Evolutionary conservation across 208 protist species (phyloP).

Genomic region (Acanthamoeba quina): DNA sequence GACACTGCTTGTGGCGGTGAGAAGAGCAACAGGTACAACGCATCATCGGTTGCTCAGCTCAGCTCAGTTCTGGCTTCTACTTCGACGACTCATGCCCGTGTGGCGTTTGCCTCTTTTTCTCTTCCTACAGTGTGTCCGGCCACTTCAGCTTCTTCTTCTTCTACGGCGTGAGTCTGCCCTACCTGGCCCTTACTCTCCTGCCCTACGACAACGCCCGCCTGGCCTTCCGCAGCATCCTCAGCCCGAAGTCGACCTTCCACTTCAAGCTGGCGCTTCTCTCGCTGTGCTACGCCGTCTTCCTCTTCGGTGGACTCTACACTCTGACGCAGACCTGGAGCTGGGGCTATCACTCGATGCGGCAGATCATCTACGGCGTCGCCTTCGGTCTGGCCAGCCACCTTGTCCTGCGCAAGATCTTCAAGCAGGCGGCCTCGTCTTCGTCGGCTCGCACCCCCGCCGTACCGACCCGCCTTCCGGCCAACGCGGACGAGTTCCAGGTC

Average conservation of each 20-base stretch:
- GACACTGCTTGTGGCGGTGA: slow-evolving; percentile 2
- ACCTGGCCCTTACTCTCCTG: slow-evolving; percentile 17
- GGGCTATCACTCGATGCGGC: slow-evolving; percentile 49
- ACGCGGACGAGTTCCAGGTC: background rate
- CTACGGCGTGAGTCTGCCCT: slow-evolving; percentile 26
- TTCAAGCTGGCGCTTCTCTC: slow-evolving; percentile 54
- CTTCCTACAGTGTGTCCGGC: background rate
- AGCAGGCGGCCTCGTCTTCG: background rate
- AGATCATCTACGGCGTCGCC: slow-evolving; percentile 31
- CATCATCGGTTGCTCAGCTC: background rate
- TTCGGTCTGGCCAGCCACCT: slow-evolving; percentile 38
- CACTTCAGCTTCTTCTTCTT: slow-evolving; percentile 69
- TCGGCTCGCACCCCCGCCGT: background rate
- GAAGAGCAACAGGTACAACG: slow-evolving; percentile 38
- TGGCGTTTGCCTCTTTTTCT: background rate
- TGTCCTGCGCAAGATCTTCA: background rate
- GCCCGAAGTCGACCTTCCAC: slow-evolving; percentile 2
- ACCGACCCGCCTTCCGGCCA: background rate
- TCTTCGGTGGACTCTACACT: slow-evolving; percentile 43
- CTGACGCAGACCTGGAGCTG: slow-evolving; percentile 51
- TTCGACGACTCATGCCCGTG: too few relatives aligned
- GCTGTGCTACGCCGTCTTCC: slow-evolving; percentile 40
- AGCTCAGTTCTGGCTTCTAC: background rate
- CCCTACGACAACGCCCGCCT: background rate
- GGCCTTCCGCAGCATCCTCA: slow-evolving; percentile 4